A percentile compares a stretch with the other conserved stretches of the same genome.
These are phyloP conservation scores for Blepharisma japonicum DNA, from an alignment of 73 alveolate genomes.

Conservation along the genomic window DNA sequence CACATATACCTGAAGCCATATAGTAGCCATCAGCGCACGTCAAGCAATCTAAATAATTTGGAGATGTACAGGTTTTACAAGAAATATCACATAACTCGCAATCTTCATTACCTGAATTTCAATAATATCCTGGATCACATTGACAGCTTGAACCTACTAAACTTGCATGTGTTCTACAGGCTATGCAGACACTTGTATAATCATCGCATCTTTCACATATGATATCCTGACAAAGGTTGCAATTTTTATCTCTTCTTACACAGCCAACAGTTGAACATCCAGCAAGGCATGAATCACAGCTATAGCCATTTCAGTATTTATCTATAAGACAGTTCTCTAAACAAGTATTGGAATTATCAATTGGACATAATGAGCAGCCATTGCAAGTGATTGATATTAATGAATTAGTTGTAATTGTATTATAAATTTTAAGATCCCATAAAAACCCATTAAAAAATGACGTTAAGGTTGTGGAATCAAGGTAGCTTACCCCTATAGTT, in stretches of 20 bases:
- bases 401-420: background rate
- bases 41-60: background rate
- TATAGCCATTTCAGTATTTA: background rate
- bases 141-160: slow-evolving; percentile 13
- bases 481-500: background rate
- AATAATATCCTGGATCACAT: background rate
- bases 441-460: background rate
- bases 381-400: background rate
- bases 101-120: background rate
- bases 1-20: background rate
- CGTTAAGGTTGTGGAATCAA: background rate
- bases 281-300: background rate
- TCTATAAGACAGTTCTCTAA: background rate
- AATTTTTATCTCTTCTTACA: background rate
- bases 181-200: background rate
- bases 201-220: background rate
- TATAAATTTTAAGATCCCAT: background rate
- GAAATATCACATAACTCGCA: background rate
- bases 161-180: background rate
- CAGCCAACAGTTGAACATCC: background rate
- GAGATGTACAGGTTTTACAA: slow-evolving; percentile 12
- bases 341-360: background rate
- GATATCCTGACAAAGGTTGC: background rate
- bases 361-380: slow-evolving; percentile 9
- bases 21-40: background rate